Evolutionary conservation across 176 grass and related monocot species (phyloP), one percentile per base, ranked within the genome.

Genomic region (Raddia distichophylla): DNA sequence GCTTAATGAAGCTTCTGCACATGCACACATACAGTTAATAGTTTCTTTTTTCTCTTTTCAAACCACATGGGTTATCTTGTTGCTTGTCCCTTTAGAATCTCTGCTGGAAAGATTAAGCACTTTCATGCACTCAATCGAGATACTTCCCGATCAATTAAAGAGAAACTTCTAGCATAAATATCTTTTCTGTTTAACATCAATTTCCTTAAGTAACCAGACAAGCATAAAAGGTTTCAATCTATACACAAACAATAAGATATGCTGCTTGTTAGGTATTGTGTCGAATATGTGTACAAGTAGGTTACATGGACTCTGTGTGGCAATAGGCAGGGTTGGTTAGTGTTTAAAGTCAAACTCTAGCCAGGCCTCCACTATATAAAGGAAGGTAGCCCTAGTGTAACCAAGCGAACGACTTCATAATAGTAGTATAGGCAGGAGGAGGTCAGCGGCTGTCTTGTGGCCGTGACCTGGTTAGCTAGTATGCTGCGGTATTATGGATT

Each of bases 1-100:
- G 79, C 71, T 88, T 75, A 89, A 73, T 91, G 83, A 84, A 91
- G 69, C 70, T 81, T 91, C 79, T 77, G 65, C 71, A 80, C 74
- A 82, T 91, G 76, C 60, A 71, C n/a, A n/a, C 15, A 87, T 44
- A 65, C 9, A 82, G 52, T 50, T 65, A 40, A 40, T 40, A 40
- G 37, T 40, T 40, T 40, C 1, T 63, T 57, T 42, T 84, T 90
- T 77, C 63, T 85, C 81, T 60, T 48, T 90, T 20, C 68, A 57
- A 82, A 75, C 50, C 73, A 85, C 83, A 82, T 77, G 59, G 57
- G 27, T 44, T 81, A 69, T 33, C 40, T 56, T 84, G 75, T 10
- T 68, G 8, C 42, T 16, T 86, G 75, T 74, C 59, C 61, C 56
- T 80, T 62, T 32, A 55, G 32, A 71, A 83, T 83, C 80, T 77